phyloP scores from a whole-genome alignment of 139 green algal species.

The Chlamydomonas applanata region DNA sequence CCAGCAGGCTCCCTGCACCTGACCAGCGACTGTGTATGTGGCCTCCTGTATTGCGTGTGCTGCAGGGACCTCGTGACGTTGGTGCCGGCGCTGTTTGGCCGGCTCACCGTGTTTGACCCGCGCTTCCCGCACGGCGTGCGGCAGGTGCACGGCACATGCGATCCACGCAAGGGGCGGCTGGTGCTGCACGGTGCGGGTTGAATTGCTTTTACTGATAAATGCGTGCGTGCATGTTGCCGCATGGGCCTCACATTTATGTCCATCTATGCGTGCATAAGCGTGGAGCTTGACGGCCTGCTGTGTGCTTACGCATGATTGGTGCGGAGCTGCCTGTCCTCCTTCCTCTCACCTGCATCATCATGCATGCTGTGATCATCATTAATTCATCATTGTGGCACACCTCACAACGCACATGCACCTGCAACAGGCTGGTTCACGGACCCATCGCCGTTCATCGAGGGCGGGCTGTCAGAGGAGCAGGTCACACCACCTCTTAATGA shows the following conservation, averaged over 20 bases:
- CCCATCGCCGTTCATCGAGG: slow-evolving; percentile 66
- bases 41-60: too few species aligned
- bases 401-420: background rate
- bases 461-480: slow-evolving; percentile 43
- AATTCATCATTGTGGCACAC: too few species aligned
- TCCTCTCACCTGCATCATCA: too few species aligned
- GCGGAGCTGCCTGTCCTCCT: too few species aligned
- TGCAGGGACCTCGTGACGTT: slow-evolving; percentile 51
- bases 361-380: background rate
- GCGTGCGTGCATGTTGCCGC: background rate
- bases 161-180: slow-evolving; percentile 64
- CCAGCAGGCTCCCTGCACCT: too few species aligned
- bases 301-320: background rate
- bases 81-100: slow-evolving; percentile 65
- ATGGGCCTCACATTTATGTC: background rate
- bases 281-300: background rate
- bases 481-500: slow-evolving; percentile 41
- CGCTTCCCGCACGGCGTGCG: slow-evolving; percentile 76
- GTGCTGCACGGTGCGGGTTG: slow-evolving; percentile 69
- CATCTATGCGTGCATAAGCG: background rate
- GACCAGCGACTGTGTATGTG: too few species aligned
- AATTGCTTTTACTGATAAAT: background rate
- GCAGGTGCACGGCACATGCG: slow-evolving; percentile 49
- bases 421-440: slow-evolving; percentile 78
- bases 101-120: slow-evolving; percentile 58